Evolutionary conservation across 148 eudicot genomes (phyloP).

Genomic region (Rhododendron ferrugineum): DNA sequence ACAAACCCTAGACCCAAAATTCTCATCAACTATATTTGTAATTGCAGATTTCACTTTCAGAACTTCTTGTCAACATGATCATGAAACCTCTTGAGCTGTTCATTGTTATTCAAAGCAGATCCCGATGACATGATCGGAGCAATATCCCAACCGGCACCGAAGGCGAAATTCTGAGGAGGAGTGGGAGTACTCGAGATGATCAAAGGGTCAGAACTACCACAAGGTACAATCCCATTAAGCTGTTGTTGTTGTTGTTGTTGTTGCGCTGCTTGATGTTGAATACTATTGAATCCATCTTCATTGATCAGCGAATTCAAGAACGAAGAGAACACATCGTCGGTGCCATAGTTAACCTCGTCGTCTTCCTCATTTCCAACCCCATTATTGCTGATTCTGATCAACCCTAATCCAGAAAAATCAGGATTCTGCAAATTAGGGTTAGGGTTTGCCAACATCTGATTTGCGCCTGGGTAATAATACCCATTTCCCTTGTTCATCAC

Average conservation of each 20-base stretch:
- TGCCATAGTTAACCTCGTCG: constrained; percentile 9
- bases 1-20: background rate
- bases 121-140: constrained; percentile 25
- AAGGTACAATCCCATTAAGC: background rate
- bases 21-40: background rate
- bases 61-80: constrained; percentile 4
- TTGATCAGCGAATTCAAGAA: constrained; percentile 45
- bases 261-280: constrained; percentile 17
- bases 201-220: background rate
- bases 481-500: background rate
- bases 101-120: constrained; percentile 11
- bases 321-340: constrained; percentile 38
- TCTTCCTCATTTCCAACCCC: background rate
- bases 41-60: background rate
- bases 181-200: background rate
- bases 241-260: constrained; percentile 26
- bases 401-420: constrained; percentile 3
- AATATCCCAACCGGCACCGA: constrained; percentile 27
- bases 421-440: constrained; percentile 4
- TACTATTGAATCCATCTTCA: constrained; percentile 29
- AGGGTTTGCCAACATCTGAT: background rate
- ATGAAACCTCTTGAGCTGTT: constrained; percentile 4
- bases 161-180: constrained; percentile 9
- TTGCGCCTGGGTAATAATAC: background rate
- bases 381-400: constrained; percentile 1